These are phyloP conservation scores for Arabidopsis suecica DNA, from an alignment of 345 rosid species.

Conservation along the genomic window DNA sequence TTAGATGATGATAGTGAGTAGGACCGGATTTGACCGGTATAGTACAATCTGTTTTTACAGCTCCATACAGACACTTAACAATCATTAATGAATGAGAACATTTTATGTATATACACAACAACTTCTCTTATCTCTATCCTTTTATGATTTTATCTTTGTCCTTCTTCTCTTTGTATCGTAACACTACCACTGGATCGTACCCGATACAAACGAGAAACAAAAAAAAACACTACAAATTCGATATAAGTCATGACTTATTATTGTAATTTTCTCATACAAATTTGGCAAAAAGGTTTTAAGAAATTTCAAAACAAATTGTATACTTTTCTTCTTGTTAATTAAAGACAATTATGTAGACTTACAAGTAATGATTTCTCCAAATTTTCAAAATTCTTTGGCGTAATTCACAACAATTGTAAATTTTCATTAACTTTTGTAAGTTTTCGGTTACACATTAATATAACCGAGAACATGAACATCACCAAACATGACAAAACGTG, in stretches of 20 bases:
- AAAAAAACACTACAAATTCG: too few relatives aligned
- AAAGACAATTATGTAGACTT: too few relatives aligned
- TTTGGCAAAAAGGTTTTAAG: too few relatives aligned
- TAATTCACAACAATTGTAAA: too few relatives aligned
- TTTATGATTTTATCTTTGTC: not conserved
- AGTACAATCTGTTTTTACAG: slow-evolving; percentile 39
- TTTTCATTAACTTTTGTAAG: too few relatives aligned
- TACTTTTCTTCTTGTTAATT: too few relatives aligned
- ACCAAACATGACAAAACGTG: not conserved
- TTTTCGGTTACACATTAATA: not conserved
- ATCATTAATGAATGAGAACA: slow-evolving; percentile 43
- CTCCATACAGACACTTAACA: slow-evolving; percentile 24
- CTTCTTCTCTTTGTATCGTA: not conserved
- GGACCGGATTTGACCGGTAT: slow-evolving; percentile 42
- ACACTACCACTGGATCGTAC: not conserved
- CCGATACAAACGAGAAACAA: too few relatives aligned
- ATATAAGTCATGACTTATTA: too few relatives aligned
- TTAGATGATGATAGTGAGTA: slow-evolving; percentile 8
- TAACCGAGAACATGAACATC: not conserved
- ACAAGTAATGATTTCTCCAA: not conserved
- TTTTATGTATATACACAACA: not conserved
- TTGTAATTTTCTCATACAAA: not conserved
- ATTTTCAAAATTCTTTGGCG: not conserved
- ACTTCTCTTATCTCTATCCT: not conserved
- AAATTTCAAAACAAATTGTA: too few relatives aligned